These are phyloP conservation scores for Trametes maxima DNA, from an alignment of 768 basidiomycete genomes.

Conservation along the genomic window DNA sequence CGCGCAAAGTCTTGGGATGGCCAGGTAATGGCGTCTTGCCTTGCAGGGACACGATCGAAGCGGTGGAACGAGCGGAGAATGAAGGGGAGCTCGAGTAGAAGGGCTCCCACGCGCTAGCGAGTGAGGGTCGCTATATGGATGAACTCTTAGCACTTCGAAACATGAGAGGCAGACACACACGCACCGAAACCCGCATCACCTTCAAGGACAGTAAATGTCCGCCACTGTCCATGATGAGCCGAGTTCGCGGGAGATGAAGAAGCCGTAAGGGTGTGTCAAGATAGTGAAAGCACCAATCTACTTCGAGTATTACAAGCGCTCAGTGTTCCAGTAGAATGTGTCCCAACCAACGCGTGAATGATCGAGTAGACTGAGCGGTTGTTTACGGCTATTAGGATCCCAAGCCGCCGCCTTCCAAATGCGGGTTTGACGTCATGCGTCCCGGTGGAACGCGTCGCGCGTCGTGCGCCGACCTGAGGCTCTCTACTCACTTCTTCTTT, in stretches of 20 bases:
- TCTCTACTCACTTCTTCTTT: not conserved
- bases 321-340: not conserved
- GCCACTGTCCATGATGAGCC: constrained; percentile 47
- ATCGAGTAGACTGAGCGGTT: constrained; percentile 9
- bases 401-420: constrained; percentile 25
- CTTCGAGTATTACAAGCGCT: no score
- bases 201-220: constrained; percentile 76
- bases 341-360: not conserved
- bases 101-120: constrained; percentile 81
- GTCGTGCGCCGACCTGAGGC: not conserved
- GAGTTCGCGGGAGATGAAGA: not conserved
- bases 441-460: constrained; percentile 10
- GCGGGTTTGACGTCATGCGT: constrained; percentile 29
- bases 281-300: no score
- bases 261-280: no score
- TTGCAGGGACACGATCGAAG: constrained; percentile 77
- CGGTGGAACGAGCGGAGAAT: constrained; percentile 79
- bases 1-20: constrained; percentile 83
- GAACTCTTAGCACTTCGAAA: constrained; percentile 5
- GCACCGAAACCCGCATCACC: constrained; percentile 86
- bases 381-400: constrained; percentile 30
- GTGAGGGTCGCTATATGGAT: constrained; percentile 50
- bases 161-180: constrained; percentile 36
- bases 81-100: constrained; percentile 85
- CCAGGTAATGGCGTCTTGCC: constrained; percentile 67